Conservation (phyloP, 192 early-diverging fungal genomes). For the Backusella tuberculispora region DNA sequence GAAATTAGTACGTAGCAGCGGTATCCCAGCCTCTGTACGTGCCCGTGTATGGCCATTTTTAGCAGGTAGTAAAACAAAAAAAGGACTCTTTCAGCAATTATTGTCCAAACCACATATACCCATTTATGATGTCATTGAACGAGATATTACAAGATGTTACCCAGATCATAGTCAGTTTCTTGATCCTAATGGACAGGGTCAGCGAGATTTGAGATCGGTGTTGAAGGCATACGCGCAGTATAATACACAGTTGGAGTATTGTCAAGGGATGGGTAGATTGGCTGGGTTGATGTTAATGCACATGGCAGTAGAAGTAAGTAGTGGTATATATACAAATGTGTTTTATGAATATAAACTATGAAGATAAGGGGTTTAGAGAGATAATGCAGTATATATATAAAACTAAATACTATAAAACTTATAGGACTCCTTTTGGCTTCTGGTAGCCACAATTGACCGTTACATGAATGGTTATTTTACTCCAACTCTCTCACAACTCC, state of each 20-base stretch:
- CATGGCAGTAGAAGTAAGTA: slow-evolving; percentile 60
- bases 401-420: too few relatives aligned
- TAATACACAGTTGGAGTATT: slow-evolving; percentile 86
- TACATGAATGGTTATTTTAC: slow-evolving; percentile 82
- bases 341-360: too few relatives aligned
- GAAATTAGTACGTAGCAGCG: slow-evolving; percentile 62
- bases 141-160: slow-evolving; percentile 83
- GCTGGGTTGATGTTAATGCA: slow-evolving; percentile 91
- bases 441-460: slow-evolving; percentile 73
- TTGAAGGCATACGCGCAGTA: slow-evolving; percentile 88
- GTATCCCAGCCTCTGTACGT: slow-evolving; percentile 75
- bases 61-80: slow-evolving; percentile 57
- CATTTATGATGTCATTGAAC: slow-evolving; percentile 90
- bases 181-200: slow-evolving; percentile 68
- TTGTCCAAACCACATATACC: slow-evolving; percentile 30
- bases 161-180: slow-evolving; percentile 85
- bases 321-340: background rate
- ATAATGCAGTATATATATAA: background rate
- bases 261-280: slow-evolving; percentile 94
- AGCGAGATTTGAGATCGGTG: slow-evolving; percentile 74
- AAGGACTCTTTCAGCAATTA: background rate
- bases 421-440: slow-evolving; percentile 88
- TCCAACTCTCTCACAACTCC: slow-evolving; percentile 70
- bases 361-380: background rate
- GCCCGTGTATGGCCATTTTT: slow-evolving; percentile 73